Base-by-base conservation (phyloP, 202 grass and related monocot species). In the Eragrostis tef region DNA sequence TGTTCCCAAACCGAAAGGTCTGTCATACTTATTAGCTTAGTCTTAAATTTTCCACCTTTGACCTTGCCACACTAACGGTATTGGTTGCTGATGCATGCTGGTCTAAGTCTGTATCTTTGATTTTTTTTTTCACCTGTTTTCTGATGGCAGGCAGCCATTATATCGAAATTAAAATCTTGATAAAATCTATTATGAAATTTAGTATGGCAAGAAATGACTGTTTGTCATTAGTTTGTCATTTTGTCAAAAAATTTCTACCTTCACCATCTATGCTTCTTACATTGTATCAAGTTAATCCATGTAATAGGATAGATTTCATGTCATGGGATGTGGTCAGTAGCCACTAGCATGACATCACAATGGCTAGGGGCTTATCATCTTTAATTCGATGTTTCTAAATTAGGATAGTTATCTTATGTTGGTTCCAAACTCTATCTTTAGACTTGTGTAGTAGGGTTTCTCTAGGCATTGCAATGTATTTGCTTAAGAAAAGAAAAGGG, bases 1-100 rank as follows among this genome's bases (percentile, higher is more conserved):
- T 75, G 96, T 98, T 16, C 92, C 96, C 6, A 98, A 98, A 84
- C 92, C 96, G 0, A 98, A 95, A 98, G 91, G 88, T 93, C 20
- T 6, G 58, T 60, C 46, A 60, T 75, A 47, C 61, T 41, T 66
- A 48, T 56, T 81, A 26, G 6, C 29, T 59, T 46, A 12, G 81
- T 42, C 57, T 50, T 60, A 86, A 86, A 86, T 78, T 20, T 50
- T 79, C 3, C 54, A 56, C 48, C 74, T 44, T 82, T 81, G 67
- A 78, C 78, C 41, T 86, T 78, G 11, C 45, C 21, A 45, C 81
- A 73, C 14, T 31, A 64, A 57, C 51, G 48, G 14, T 21, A 42
- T 48, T 73, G 44, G 45, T 67, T 89, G 56, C 4, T 26, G 47
- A 71, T 21, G 16, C 61, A 64, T 75, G 24, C 6, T 27, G 15